A percentile compares a stretch with the other conserved stretches of the same genome.
Evolutionary conservation across 768 basidiomycete species (phyloP).

Genomic region (Cystobasidium tubakii): DNA sequence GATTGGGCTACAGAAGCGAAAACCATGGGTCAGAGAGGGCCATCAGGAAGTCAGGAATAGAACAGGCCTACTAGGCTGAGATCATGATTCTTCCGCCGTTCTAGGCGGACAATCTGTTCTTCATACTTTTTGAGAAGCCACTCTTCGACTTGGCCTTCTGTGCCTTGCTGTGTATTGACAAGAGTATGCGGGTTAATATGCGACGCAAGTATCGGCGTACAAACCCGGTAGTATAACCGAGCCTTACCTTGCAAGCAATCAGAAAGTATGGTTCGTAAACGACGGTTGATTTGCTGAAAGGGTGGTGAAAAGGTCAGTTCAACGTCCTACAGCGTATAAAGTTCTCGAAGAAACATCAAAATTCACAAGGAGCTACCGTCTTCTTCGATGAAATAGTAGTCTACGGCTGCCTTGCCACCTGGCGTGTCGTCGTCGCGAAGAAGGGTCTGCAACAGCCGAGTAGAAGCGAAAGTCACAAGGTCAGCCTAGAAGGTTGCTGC

Average conservation of each 20-base stretch:
- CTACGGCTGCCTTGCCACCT: constrained; percentile 79
- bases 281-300: constrained; percentile 66
- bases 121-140: constrained; percentile 92
- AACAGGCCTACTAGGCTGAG: constrained; percentile 60
- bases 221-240: not conserved
- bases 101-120: constrained; percentile 70
- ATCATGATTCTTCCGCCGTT: constrained; percentile 82
- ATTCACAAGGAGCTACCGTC: constrained; percentile 76
- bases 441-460: constrained; percentile 62
- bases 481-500: not conserved
- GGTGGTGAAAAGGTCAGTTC: not conserved
- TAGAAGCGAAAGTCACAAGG: not conserved
- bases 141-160: constrained; percentile 85
- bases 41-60: not conserved
- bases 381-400: constrained; percentile 95
- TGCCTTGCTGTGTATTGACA: constrained; percentile 58
- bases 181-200: not conserved
- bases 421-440: constrained; percentile 79
- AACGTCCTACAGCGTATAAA: too few species aligned
- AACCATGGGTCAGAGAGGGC: too few species aligned
- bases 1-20: constrained; percentile 61
- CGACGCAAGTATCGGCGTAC: not conserved
- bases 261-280: constrained; percentile 91
- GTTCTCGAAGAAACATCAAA: too few species aligned
- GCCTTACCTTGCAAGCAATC: constrained; percentile 78